Conservation (phyloP, 495 filamentous ascomycete genomes). For the Hypoxylon rickii region DNA sequence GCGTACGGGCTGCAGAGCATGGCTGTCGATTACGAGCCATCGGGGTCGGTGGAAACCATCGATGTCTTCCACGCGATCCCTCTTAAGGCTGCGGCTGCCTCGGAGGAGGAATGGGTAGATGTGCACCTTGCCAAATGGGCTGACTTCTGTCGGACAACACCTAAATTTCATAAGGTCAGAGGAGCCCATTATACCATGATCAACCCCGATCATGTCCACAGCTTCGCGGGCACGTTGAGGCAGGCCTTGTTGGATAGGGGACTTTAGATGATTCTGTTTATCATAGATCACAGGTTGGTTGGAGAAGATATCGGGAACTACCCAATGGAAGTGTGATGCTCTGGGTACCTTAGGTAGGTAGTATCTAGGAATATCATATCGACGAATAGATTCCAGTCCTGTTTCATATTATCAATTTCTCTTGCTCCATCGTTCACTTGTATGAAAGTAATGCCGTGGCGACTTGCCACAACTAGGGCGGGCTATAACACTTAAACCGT, state of each 20-base stretch:
- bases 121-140: constrained; percentile 49
- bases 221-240: constrained; percentile 40
- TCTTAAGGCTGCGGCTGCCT: constrained; percentile 44
- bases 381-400: too few relatives aligned
- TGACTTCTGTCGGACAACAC: constrained; percentile 41
- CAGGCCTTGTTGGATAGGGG: constrained; percentile 35
- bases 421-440: too few relatives aligned
- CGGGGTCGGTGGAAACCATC: constrained; percentile 44
- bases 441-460: too few relatives aligned
- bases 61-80: constrained; percentile 57
- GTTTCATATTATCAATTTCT: too few relatives aligned
- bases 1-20: constrained; percentile 49
- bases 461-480: too few relatives aligned
- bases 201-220: constrained; percentile 36
- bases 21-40: constrained; percentile 56
- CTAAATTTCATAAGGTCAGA: constrained; percentile 37
- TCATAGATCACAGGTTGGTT: too few relatives aligned
- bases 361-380: too few relatives aligned
- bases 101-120: constrained; percentile 47
- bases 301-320: too few relatives aligned
- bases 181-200: constrained; percentile 52
- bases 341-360: too few relatives aligned
- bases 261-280: too few relatives aligned
- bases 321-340: too few relatives aligned
- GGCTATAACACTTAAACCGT: too few relatives aligned